Evolutionary conservation across 2,329 filamentous ascomycete species (phyloP), one percentile per base, ranked within the genome.

Genomic region (Fusarium coffeatum): DNA sequence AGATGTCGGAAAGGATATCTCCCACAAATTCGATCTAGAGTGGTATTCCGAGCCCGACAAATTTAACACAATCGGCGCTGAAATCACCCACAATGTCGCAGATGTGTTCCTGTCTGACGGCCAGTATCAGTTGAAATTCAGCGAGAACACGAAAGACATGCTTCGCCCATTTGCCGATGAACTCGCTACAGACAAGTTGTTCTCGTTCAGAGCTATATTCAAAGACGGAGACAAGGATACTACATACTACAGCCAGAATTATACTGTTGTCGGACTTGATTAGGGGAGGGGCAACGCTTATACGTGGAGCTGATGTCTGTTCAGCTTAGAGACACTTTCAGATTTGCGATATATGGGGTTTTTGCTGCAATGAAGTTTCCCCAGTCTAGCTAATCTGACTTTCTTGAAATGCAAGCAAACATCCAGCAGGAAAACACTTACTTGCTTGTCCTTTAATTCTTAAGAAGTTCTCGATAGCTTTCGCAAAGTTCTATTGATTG

Each of bases 31-130:
- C 8, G 49, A 59, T n/a, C 20, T 55, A 13, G 11, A 20, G 8
- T 59, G 56, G 41, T 8, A 40, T n/a, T 40, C 28, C 18, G 49
- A 59, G 22, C 56, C 49, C 27, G 56, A 59, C 27, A 13, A 30
- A 18, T 15, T 20, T 7, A n/a, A 46, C 6, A 30, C 12, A 6
- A 8, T 59, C n/a, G 25, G 20, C 3, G 34, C 56, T 12, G 49
- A 55, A 15, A 46, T 59, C 16, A 55, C n/a, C 9, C 49, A 18
- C 13, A n/a, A 37, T 15, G 49, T 55, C 5, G 49, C 27, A 18
- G 56, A 56, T 13, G 11, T 59, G 2, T 46, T 30, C 20, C 6
- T 59, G 13, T 46, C 50, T 27, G 30, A 59, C 9, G 8, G 8
- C n/a, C 12, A 46, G 30, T 59, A 59, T 16, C 45, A 40, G 30